Base-by-base conservation (phyloP, 2,329 filamentous ascomycete species). In the Fusarium burgessii region DNA sequence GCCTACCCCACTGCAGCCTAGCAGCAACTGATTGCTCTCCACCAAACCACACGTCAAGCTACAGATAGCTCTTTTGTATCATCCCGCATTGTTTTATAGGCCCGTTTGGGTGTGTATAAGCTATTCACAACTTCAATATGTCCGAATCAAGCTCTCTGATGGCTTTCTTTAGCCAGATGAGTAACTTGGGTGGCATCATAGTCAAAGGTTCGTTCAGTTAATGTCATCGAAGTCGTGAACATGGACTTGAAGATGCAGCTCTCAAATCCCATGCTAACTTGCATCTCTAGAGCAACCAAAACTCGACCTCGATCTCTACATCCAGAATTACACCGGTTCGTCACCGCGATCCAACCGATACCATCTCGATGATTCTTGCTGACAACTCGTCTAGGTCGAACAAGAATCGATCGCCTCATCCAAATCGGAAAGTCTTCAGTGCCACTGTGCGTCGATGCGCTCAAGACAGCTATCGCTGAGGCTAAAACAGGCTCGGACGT, bases 271-370 rank as follows among this genome's bases (percentile, higher is more conserved):
- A 20, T 66, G 35, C 67, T 76, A 50, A 76, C 45, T 38, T 29
- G 20, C 46, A 18, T 38, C 38, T 43, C 18, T 56, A 95, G 93
- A 94, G 50, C 82, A 88, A 10, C 95, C 95, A 13, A 97, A 95
- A 78, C 91, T 98, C 74, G 96, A 98, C 76, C 88, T 99, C 43
- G 94, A 98, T 67, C 89, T 92, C 40, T 98, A 98, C 81, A 92
- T 97, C 52, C 87, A 91, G 72, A 97, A 98, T 78, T 99, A 98
- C 81, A 87, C 85, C 78, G 94, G 95, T 95, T 82, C 47, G 83
- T 54, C 33, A 23, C 41, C 3, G 18, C 72, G 9, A 49, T 36
- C 14, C 33, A 47, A 23, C 52, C 25, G 15, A 33, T 50, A 14
- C 18, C 8, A n/a, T 35, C n/a, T 41, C 27, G 35, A 33, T 25